Evolutionary conservation across 306 rosid species (phyloP).

Genomic region (Ormosia emarginata): DNA sequence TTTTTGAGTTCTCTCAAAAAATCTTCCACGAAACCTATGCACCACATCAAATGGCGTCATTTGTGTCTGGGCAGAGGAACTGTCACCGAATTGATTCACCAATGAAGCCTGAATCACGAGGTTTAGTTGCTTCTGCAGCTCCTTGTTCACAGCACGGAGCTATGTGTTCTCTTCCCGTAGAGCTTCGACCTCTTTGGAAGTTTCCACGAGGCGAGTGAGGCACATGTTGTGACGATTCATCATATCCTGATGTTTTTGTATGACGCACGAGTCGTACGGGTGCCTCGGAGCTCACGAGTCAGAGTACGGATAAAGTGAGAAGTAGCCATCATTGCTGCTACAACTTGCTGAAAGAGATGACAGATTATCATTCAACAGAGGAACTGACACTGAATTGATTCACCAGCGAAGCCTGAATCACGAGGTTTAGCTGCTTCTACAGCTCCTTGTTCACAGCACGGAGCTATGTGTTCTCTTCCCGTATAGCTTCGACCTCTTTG

Average conservation of each 20-base stretch:
- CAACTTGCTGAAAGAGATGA: constrained; percentile 26
- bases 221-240: constrained; percentile 80
- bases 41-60: constrained; percentile 31
- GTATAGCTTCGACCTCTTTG: constrained; percentile 68
- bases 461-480: constrained; percentile 66
- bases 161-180: constrained; percentile 68
- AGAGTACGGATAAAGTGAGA: constrained; percentile 28
- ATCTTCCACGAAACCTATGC: constrained; percentile 37
- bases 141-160: constrained; percentile 61
- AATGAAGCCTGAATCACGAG: constrained; percentile 59
- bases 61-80: constrained; percentile 29
- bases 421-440: constrained; percentile 59
- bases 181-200: constrained; percentile 61
- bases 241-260: constrained; percentile 87
- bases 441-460: constrained; percentile 64
- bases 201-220: constrained; percentile 64
- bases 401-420: constrained; percentile 54
- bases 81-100: constrained; percentile 32
- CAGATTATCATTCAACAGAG: not conserved
- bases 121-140: constrained; percentile 66
- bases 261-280: constrained; percentile 40
- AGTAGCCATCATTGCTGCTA: constrained; percentile 9
- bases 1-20: too few species aligned
- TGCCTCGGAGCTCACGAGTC: constrained; percentile 32
- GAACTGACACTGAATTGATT: constrained; percentile 31